A percentile compares a stretch with the other conserved stretches of the same genome.
Evolutionary conservation across 2,329 filamentous ascomycete genomes (phyloP).

Genomic region (Coniochaeta sp.): DNA sequence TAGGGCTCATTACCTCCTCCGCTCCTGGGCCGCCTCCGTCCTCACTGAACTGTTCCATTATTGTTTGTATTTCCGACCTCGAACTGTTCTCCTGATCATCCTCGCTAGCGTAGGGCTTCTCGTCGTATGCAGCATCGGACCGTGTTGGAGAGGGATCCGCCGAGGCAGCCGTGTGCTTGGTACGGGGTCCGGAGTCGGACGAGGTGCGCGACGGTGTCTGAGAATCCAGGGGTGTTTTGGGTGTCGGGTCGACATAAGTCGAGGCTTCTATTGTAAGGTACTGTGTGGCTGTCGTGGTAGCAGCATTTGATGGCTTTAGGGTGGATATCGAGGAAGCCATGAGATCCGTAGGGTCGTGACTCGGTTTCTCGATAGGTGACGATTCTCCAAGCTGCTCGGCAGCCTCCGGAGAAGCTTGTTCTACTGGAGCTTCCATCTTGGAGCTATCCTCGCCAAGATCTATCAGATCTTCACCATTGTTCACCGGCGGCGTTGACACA

Average conservation of each 20-base stretch:
- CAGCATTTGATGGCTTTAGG: slow-evolving; percentile 36
- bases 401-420: background rate
- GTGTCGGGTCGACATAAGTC: slow-evolving; percentile 51
- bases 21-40: slow-evolving; percentile 62
- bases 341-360: slow-evolving; percentile 17
- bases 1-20: slow-evolving; percentile 88
- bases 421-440: background rate
- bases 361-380: background rate
- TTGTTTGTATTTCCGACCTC: slow-evolving; percentile 84
- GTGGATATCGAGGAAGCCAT: slow-evolving; percentile 42
- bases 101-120: slow-evolving; percentile 49
- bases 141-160: slow-evolving; percentile 47
- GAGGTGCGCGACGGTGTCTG: slow-evolving; percentile 53
- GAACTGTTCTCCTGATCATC: slow-evolving; percentile 63
- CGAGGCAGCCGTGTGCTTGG: slow-evolving; percentile 30
- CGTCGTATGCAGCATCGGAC: slow-evolving; percentile 50
- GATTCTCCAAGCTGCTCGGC: background rate
- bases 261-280: slow-evolving; percentile 40
- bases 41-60: slow-evolving; percentile 93
- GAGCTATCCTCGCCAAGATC: background rate
- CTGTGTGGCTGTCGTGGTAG: slow-evolving; percentile 28
- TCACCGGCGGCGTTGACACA: background rate
- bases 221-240: slow-evolving; percentile 47
- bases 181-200: slow-evolving; percentile 28
- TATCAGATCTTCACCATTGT: slow-evolving; percentile 1